Evolutionary conservation across 2,329 filamentous ascomycete genomes (phyloP).

Genomic region (Penicillium sp.): DNA sequence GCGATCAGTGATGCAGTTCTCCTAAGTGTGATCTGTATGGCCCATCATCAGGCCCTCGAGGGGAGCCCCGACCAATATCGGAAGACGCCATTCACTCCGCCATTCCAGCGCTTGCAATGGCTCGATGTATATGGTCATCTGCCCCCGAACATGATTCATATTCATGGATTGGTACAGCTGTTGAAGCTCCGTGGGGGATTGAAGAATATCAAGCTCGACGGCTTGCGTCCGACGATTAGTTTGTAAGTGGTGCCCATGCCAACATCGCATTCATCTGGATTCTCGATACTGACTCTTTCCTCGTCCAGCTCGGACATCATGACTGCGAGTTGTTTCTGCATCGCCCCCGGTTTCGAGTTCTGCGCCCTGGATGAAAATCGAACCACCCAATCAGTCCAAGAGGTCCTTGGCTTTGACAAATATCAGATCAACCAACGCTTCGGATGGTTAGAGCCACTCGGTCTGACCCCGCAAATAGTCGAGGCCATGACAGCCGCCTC

Average conservation of each 20-base stretch:
- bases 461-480: constrained; percentile 32
- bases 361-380: constrained; percentile 28
- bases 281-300: constrained; percentile 2
- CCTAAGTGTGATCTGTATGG: constrained; percentile 40
- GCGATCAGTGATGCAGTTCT: constrained; percentile 39
- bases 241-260: constrained; percentile 33
- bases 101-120: constrained; percentile 40
- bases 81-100: constrained; percentile 35
- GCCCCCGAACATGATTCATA: constrained; percentile 38
- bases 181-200: constrained; percentile 42
- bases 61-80: constrained; percentile 12
- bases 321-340: constrained; percentile 28
- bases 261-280: neutral
- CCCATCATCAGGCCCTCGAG: constrained; percentile 33
- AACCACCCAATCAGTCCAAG: constrained; percentile 22
- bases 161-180: constrained; percentile 38
- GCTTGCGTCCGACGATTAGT: constrained; percentile 41
- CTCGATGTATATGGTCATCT: constrained; percentile 40
- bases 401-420: constrained; percentile 30
- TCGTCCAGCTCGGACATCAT: constrained; percentile 31
- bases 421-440: constrained; percentile 30
- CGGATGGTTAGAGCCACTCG: constrained; percentile 26
- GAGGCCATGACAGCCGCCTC: constrained; percentile 36
- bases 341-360: constrained; percentile 30
- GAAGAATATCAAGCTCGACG: constrained; percentile 37